A percentile compares a stretch with the other conserved stretches of the same genome.
Conservation (phyloP, 441 rosid species). For the Syzygium syzygioides region DNA sequence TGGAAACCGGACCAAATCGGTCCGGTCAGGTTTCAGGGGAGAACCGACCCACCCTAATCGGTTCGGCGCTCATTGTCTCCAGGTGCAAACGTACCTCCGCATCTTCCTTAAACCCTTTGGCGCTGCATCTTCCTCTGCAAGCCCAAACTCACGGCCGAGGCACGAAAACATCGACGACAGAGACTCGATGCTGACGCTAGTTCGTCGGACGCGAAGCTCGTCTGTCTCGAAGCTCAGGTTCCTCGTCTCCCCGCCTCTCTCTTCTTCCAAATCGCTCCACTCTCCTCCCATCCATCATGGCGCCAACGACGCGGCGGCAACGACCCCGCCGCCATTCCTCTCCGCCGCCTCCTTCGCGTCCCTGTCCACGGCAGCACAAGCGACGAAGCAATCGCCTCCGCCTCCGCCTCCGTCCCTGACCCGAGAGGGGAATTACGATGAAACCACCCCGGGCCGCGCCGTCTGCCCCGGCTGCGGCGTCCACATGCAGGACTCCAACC, state of each 20-base stretch:
- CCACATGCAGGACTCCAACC: constrained; percentile 61
- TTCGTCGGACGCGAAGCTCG: neutral
- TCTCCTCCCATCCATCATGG: neutral
- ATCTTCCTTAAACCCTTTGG: neutral
- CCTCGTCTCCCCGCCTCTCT: neutral
- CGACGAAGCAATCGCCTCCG: neutral
- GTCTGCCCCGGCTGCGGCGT: constrained; percentile 95
- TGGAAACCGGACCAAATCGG: neutral
- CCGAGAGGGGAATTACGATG: constrained; percentile 81
- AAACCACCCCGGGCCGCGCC: constrained; percentile 34
- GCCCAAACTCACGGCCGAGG: neutral
- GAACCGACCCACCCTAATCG: neutral
- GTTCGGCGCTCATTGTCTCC: neutral
- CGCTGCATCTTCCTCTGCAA: neutral
- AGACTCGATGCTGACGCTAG: neutral
- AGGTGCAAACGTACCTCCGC: neutral
- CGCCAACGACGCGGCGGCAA: neutral
- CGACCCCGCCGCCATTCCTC: neutral
- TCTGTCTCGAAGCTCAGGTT: neutral
- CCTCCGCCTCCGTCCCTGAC: constrained; percentile 30
- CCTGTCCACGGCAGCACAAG: neutral
- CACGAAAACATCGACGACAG: neutral
- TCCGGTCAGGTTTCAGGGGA: neutral
- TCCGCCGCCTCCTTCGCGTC: constrained; percentile 11
- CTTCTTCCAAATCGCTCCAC: neutral